Evolutionary conservation across 106 monocot genomes (phyloP).

Genomic region (Dioscorea zingiberensis): DNA sequence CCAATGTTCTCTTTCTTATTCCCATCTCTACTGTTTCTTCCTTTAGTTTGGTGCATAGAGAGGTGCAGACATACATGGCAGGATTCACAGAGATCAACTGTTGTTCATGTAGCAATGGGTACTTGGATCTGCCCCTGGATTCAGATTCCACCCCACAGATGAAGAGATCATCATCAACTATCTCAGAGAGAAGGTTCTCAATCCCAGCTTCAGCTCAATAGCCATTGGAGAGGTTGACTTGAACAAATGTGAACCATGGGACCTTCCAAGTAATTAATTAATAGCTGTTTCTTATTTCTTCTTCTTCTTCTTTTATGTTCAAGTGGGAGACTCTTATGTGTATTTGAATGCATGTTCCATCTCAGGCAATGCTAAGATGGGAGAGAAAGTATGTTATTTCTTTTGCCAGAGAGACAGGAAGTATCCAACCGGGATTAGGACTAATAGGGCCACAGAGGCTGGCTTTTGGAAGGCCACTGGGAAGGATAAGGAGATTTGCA

Average conservation of each 20-base stretch:
- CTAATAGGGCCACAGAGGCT: too few species aligned
- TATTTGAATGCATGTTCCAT: too few species aligned
- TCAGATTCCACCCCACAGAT: constrained; percentile 58
- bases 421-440: too few species aligned
- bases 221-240: constrained; percentile 8
- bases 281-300: too few species aligned
- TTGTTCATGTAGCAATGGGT: constrained; percentile 1
- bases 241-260: constrained; percentile 8
- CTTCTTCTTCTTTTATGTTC: too few species aligned
- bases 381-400: too few species aligned
- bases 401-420: too few species aligned
- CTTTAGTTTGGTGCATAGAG: background rate
- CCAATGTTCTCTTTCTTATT: background rate
- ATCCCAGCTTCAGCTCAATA: background rate
- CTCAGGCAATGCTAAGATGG: too few species aligned
- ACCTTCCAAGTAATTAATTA: too few species aligned
- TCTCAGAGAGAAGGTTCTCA: constrained; percentile 21
- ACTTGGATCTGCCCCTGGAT: constrained; percentile 46
- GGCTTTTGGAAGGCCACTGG: too few species aligned
- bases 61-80: constrained; percentile 1
- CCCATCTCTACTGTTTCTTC: background rate
- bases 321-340: too few species aligned
- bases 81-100: background rate
- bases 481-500: too few species aligned
- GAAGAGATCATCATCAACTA: constrained; percentile 53